These are phyloP conservation scores for Salvia rosmarinus DNA, from an alignment of 257 asterid genomes.

Conservation along the genomic window DNA sequence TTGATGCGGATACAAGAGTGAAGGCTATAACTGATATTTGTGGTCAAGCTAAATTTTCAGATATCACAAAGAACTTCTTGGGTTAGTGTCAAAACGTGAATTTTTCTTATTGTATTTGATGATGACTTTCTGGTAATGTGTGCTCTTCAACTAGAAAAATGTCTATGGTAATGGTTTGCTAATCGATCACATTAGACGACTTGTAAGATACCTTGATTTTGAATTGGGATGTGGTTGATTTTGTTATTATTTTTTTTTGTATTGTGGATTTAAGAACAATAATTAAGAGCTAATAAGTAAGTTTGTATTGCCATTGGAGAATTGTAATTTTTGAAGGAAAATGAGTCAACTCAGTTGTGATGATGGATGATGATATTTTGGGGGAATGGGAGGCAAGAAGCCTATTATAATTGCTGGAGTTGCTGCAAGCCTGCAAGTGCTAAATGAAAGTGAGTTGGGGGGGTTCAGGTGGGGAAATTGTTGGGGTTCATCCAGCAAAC, in stretches of 20 bases:
- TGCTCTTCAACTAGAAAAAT: conserved; percentile 25
- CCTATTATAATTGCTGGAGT: background rate
- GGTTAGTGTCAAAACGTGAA: conserved; percentile 44
- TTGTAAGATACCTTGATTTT: conserved; percentile 4
- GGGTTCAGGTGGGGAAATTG: background rate
- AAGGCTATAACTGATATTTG: conserved; percentile 68
- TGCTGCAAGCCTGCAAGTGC: background rate
- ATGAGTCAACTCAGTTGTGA: background rate
- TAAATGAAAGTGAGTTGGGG: background rate
- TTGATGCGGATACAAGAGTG: conserved; percentile 62
- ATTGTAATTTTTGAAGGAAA: background rate
- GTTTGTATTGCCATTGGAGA: background rate
- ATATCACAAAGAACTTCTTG: conserved; percentile 70
- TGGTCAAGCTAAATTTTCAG: conserved; percentile 63
- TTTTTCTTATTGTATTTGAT: background rate
- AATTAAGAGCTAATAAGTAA: background rate
- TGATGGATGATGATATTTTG: background rate
- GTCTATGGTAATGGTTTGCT: conserved; percentile 6
- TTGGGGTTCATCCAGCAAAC: no score
- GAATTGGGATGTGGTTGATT: background rate
- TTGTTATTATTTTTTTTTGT: background rate
- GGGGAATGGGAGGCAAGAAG: background rate
- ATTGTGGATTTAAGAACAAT: background rate
- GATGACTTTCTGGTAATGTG: background rate
- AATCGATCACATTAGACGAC: conserved; percentile 10